Base-by-base conservation (phyloP, 768 basidiomycete species). In the Amanita jacksonii region DNA sequence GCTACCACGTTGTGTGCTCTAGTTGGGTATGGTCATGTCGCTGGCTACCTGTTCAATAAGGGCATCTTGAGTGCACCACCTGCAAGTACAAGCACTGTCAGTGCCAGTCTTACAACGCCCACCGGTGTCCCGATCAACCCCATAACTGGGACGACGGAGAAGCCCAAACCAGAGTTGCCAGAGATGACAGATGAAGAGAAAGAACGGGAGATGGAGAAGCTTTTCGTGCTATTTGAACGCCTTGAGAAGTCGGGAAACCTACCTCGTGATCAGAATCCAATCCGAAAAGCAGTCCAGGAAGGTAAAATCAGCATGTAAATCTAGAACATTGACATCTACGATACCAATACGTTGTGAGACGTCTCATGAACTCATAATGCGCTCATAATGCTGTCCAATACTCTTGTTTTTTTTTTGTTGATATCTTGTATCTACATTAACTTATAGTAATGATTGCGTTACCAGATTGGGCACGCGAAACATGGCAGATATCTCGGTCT, bases 121-220 rank as follows among this genome's bases (percentile, higher is more conserved):
- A 53, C 54, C n/a, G 62, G 64, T 13, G 62, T 67, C 20, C 61
- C 69, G 5, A 84, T 88, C 58, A 85, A 90, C 57, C 89, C 87
- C 1, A 92, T 89, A 57, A 94, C 92, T 1, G 91, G 90, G n/a
- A 78, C 79, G 9, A 73, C 69, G 5, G 63, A 71, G 27, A 61
- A 63, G 43, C 59, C 62, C 2, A 66, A 63, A 37, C 54, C 68
- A 13, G 60, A 58, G 5, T 37, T 57, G 7, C 68, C 65, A 3
- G 64, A 77, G 39, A 94, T 99, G 92, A 84, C 90, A 0, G 83
- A 93, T 23, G 92, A 93, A 57, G 94, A 99, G 70, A 96, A 94
- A 61, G 90, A 96, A 57, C 66, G 65, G 8, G 96, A 99, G 64
- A 85, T 92, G 43, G 93, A 97, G 68, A 82, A 81, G 56, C 67